Conservation (phyloP, 2,329 filamentous ascomycete genomes). For the Pseudocercospora macadamiae region DNA sequence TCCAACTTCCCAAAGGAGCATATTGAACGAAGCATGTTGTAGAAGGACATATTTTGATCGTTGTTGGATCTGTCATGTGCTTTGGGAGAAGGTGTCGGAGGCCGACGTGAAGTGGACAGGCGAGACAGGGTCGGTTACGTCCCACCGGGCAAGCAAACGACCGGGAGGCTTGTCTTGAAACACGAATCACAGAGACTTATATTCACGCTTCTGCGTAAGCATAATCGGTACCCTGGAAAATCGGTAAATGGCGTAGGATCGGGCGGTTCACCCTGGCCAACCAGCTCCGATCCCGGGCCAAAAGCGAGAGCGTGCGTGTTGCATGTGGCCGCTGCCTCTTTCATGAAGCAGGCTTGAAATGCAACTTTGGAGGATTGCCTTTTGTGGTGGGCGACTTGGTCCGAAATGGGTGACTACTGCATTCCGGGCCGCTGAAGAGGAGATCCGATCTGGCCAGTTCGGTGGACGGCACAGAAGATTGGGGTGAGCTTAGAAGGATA, state of each 20-base stretch:
- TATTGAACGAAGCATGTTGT: too few species aligned
- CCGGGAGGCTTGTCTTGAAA: conserved; percentile 3
- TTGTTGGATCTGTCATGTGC: background rate
- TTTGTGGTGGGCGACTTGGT: background rate
- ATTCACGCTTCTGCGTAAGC: conserved; percentile 2
- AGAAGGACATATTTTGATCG: background rate
- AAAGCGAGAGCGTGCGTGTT: background rate
- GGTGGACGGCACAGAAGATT: background rate
- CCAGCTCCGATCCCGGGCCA: background rate
- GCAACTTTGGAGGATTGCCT: too few species aligned
- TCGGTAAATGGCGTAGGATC: conserved; percentile 1
- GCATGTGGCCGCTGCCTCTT: background rate
- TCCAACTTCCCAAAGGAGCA: background rate
- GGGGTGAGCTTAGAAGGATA: conserved; percentile 5
- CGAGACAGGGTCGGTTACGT: background rate
- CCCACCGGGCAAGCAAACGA: background rate
- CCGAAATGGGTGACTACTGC: background rate
- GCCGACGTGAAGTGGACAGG: background rate
- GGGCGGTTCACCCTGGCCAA: background rate
- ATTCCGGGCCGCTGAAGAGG: background rate
- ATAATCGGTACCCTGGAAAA: background rate
- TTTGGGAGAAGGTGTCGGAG: background rate
- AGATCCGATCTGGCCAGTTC: background rate
- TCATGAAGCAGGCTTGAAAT: background rate
- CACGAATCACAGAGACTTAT: background rate